These are phyloP conservation scores for Corchorus capsularis DNA, from an alignment of 345 rosid species.

Conservation along the genomic window DNA sequence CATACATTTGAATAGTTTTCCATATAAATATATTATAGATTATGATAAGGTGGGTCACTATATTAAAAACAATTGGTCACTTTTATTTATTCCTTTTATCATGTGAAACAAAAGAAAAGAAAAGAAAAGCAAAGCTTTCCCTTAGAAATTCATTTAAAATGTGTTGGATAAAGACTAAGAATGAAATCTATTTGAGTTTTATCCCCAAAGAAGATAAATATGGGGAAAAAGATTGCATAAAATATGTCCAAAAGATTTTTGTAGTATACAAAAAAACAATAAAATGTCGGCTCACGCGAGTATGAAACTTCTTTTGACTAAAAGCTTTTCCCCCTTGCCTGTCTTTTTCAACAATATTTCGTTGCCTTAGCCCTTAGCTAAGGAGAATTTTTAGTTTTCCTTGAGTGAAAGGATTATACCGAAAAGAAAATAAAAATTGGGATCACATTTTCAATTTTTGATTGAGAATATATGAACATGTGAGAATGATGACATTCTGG, in stretches of 20 bases:
- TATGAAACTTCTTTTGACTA: constrained; percentile 6
- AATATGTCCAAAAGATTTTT: not conserved
- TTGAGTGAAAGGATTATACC: no score
- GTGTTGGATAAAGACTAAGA: not conserved
- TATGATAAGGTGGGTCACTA: not conserved
- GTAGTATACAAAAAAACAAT: no score
- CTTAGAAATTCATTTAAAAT: not conserved
- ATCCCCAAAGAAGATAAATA: not conserved
- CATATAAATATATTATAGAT: not conserved
- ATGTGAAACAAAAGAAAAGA: not conserved
- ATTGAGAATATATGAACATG: no score
- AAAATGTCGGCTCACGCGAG: not conserved
- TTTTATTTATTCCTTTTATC: not conserved
- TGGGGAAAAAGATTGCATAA: not conserved
- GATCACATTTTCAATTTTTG: no score
- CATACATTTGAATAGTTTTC: not conserved
- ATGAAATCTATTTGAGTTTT: not conserved
- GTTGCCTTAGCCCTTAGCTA: no score
- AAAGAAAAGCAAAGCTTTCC: not conserved
- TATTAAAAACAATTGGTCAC: not conserved
- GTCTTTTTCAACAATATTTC: not conserved
- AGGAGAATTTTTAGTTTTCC: no score
- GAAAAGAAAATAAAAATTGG: no score
- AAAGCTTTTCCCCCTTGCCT: not conserved
- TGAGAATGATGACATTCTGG: no score